Base-by-base conservation (phyloP, 495 filamentous ascomycete species). In the Neurospora sp. region DNA sequence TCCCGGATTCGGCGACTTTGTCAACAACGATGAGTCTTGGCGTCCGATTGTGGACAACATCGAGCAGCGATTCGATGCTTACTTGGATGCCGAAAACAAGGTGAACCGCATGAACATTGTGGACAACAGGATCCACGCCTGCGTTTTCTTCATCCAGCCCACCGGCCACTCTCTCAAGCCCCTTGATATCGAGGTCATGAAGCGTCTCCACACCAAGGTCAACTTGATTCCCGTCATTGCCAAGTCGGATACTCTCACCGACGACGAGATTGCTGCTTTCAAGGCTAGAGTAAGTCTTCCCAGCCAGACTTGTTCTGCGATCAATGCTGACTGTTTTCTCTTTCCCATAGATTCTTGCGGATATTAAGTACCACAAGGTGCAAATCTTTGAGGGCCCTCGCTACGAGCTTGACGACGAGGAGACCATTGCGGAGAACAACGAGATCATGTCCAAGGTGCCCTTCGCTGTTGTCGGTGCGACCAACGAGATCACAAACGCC, bases 391-490 rank as follows among this genome's bases (percentile, higher is more conserved):
- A 99, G 83, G 96, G 96, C 5, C 96, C 96, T 72, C 93, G 94
- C 71, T 99, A 99, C 82, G 96, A 99, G 83, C 90, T 99, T 70
- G 96, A 99, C 80, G 96, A 99, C 75, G 96, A 99, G 81, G 96
- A 99, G 87, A 98, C 96, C 40, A 98, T 99, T 83, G 96, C 96
- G 9, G 96, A 99, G 87, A 99, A 99, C 89, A 94, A 95, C 84
- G 96, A 99, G 86, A 99, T 99, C 82, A 94, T 99, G 94, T 97
- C 96, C 76, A 99, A 99, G 87, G 94, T 99, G 44, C 96, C 96
- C 22, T 99, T 99, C 80, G 96, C 96, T 65, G 94, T 99, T 73
- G 96, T 99, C 73, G 96, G 96, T 86, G 94, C 95, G 77, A 98
- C 97, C 82, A 88, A 89, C 74, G 96, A 98, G 83, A 92, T 99